Evolutionary conservation across 495 filamentous ascomycete genomes (phyloP).

Genomic region (Hypoxylon fragiforme): DNA sequence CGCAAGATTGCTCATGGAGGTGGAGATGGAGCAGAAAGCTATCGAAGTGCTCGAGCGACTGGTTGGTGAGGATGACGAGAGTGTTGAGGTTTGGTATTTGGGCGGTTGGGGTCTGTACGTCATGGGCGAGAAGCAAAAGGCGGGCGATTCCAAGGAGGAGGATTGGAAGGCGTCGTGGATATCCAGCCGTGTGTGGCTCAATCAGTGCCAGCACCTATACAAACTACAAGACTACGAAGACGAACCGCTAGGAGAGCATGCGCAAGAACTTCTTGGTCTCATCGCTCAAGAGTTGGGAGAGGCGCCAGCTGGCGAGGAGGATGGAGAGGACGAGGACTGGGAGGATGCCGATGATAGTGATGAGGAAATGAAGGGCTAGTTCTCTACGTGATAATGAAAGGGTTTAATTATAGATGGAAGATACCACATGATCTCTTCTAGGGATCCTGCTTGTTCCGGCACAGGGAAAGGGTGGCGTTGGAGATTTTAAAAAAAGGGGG

Average conservation of each 20-base stretch:
- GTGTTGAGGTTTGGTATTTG: constrained; percentile 95
- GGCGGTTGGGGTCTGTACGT: constrained; percentile 90
- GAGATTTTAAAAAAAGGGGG: constrained; percentile 31
- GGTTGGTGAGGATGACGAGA: constrained; percentile 83
- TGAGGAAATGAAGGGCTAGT: constrained; percentile 43
- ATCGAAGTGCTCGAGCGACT: constrained; percentile 82
- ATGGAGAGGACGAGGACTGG: constrained; percentile 53
- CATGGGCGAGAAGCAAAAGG: constrained; percentile 67
- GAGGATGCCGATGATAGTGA: constrained; percentile 58
- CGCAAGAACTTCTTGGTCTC: constrained; percentile 59
- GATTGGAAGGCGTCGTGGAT: constrained; percentile 55
- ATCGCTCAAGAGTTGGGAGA: constrained; percentile 62
- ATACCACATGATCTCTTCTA: constrained; percentile 32
- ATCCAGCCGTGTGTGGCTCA: constrained; percentile 63
- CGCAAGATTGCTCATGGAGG: constrained; percentile 84
- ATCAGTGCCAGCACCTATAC: constrained; percentile 63
- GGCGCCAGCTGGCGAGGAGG: constrained; percentile 42
- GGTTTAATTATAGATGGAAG: constrained; percentile 29
- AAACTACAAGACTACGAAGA: constrained; percentile 70
- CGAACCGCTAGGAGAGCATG: constrained; percentile 67
- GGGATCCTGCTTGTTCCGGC: constrained; percentile 25
- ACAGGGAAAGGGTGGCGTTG: constrained; percentile 30
- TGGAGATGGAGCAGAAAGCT: constrained; percentile 79
- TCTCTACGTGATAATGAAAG: constrained; percentile 17
- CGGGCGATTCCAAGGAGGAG: constrained; percentile 42